Evolutionary conservation across 352 stramenopile genomes (phyloP).

Genomic region (Phytophthora brassicae): DNA sequence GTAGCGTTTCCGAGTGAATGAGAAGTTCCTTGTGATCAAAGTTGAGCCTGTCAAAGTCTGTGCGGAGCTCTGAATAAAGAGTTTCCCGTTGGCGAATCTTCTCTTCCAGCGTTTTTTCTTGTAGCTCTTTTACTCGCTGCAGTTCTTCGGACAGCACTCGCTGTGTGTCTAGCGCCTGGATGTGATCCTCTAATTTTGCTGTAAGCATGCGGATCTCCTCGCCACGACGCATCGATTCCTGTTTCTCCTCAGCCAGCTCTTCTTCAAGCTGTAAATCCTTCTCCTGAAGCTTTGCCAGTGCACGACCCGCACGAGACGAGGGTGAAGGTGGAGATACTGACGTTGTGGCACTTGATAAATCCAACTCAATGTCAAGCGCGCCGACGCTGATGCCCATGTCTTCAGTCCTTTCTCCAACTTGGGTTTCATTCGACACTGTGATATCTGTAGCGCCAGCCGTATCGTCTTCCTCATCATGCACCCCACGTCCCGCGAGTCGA

Average conservation of each 20-base stretch:
- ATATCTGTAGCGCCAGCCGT: background rate
- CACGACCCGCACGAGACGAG: conserved; percentile 54
- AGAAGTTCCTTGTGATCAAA: conserved; percentile 84
- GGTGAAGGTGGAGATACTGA: conserved; percentile 35
- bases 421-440: conserved; percentile 6
- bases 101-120: conserved; percentile 65
- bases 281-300: conserved; percentile 73
- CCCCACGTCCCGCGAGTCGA: conserved; percentile 39
- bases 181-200: conserved; percentile 65
- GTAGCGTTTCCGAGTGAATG: conserved; percentile 78
- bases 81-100: conserved; percentile 67
- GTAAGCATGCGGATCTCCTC: conserved; percentile 77
- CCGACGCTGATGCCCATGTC: conserved; percentile 12
- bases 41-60: conserved; percentile 74
- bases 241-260: conserved; percentile 78
- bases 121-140: conserved; percentile 66
- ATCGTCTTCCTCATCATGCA: conserved; percentile 10
- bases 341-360: conserved; percentile 20
- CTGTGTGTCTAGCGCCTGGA: conserved; percentile 55
- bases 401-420: background rate
- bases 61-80: conserved; percentile 52
- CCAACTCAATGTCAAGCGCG: conserved; percentile 29
- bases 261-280: conserved; percentile 72
- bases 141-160: conserved; percentile 66
- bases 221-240: conserved; percentile 69